These are phyloP conservation scores for Arthroderma uncinatum DNA, from an alignment of 2,329 filamentous ascomycete species.

Conservation along the genomic window DNA sequence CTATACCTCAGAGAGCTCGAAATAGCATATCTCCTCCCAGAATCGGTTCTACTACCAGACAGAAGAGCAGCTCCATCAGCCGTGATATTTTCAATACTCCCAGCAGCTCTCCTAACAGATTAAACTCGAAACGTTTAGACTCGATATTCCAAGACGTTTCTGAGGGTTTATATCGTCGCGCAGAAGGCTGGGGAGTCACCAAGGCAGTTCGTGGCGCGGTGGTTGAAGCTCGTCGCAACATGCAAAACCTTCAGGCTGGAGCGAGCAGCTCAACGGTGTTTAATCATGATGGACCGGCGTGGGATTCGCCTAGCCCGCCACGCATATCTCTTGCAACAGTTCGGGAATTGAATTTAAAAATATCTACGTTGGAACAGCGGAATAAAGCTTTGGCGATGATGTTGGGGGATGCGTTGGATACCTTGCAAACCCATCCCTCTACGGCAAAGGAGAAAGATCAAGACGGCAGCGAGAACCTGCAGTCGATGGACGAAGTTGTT, in stretches of 20 bases:
- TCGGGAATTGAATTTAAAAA: conserved; percentile 23
- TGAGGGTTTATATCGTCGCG: conserved; percentile 37
- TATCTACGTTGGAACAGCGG: conserved; percentile 29
- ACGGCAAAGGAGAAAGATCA: conserved; percentile 8
- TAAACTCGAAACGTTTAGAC: conserved; percentile 34
- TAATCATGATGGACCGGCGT: conserved; percentile 14
- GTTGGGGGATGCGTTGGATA: conserved; percentile 32
- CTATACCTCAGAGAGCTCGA: neutral
- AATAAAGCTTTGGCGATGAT: conserved; percentile 33
- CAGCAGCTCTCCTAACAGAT: conserved; percentile 27
- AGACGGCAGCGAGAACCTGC: neutral
- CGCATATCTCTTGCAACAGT: conserved; percentile 13
- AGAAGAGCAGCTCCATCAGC: conserved; percentile 8
- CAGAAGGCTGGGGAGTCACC: conserved; percentile 40
- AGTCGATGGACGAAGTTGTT: conserved; percentile 25
- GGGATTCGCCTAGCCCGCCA: conserved; percentile 13
- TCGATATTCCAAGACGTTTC: conserved; percentile 39
- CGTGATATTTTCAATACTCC: conserved; percentile 17
- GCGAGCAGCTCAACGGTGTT: conserved; percentile 21
- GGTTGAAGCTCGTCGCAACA: conserved; percentile 37
- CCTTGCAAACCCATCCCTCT: conserved; percentile 26
- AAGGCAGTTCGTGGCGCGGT: conserved; percentile 40
- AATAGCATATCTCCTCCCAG: neutral
- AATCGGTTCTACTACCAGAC: neutral
- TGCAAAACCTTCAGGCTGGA: conserved; percentile 36